Percentiles rank a stretch among this genome's conserved stretches.
Evolutionary conservation across 768 basidiomycete species (phyloP).

Genomic region (Strobilomyces confusus): DNA sequence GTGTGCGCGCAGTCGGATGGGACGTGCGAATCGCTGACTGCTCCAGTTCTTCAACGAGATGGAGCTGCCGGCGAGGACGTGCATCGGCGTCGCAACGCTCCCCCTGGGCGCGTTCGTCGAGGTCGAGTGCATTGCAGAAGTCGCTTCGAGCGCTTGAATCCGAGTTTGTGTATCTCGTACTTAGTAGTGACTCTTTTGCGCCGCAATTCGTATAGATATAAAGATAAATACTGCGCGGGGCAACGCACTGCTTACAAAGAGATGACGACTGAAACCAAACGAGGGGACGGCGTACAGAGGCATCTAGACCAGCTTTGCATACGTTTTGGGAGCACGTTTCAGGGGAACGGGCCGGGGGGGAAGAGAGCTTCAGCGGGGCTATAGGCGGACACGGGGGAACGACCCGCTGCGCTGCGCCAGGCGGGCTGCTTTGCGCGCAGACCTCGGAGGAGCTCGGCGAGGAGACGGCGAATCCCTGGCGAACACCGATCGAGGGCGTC

Average conservation of each 20-base stretch:
- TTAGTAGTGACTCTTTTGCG: too few species aligned
- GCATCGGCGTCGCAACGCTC: constrained; percentile 25
- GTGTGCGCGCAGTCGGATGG: neutral
- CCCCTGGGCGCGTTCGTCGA: constrained; percentile 55
- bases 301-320: neutral
- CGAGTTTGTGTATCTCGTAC: neutral
- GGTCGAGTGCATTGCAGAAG: constrained; percentile 56
- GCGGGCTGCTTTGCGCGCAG: constrained; percentile 40
- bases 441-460: constrained; percentile 39
- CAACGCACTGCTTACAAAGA: neutral
- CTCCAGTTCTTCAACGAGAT: constrained; percentile 45
- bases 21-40: neutral
- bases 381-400: constrained; percentile 10
- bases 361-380: neutral
- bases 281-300: neutral
- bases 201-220: neutral
- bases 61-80: constrained; percentile 41
- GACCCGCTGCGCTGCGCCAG: constrained; percentile 25
- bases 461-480: constrained; percentile 35
- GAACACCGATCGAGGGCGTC: constrained; percentile 34
- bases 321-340: neutral
- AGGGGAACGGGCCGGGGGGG: constrained; percentile 6
- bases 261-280: neutral
- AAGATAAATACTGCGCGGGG: neutral
- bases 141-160: neutral